Percentiles rank a stretch among this genome's conserved stretches.
phyloP scores from a whole-genome alignment of 192 early-diverging fungal species.

The Coemansia sp. region DNA sequence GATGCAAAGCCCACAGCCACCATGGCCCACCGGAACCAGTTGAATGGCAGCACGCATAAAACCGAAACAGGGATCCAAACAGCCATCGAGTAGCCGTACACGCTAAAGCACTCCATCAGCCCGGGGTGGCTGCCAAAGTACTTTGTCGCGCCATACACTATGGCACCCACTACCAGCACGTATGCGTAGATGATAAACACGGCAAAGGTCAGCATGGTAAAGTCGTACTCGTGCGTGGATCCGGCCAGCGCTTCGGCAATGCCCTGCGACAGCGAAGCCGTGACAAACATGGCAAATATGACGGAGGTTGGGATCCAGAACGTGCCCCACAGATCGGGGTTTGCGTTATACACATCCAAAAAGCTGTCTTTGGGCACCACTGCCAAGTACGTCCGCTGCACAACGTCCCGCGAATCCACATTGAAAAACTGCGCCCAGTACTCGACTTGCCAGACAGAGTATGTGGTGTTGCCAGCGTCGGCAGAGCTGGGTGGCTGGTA shows the following conservation, averaged over 20 bases:
- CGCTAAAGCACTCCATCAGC: conserved; percentile 81
- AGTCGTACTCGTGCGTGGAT: conserved; percentile 66
- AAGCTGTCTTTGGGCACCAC: conserved; percentile 76
- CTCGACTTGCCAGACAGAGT: conserved; percentile 82
- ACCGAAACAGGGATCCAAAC: conserved; percentile 89
- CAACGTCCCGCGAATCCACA: conserved; percentile 80
- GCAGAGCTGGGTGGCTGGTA: conserved; percentile 22
- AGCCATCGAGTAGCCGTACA: conserved; percentile 90
- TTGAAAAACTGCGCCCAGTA: conserved; percentile 92
- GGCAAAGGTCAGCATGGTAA: conserved; percentile 79
- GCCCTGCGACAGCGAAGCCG: conserved; percentile 83
- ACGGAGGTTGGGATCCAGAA: conserved; percentile 98
- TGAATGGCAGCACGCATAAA: conserved; percentile 77
- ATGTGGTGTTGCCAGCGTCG: conserved; percentile 16
- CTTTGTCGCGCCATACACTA: conserved; percentile 78
- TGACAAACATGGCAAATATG: conserved; percentile 94
- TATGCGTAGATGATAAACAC: conserved; percentile 82
- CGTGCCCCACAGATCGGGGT: conserved; percentile 96
- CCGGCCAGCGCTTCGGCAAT: conserved; percentile 68
- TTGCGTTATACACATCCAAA: conserved; percentile 70
- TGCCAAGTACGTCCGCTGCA: conserved; percentile 67
- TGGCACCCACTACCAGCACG: conserved; percentile 62
- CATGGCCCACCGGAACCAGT: conserved; percentile 80
- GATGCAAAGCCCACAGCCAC: conserved; percentile 71
- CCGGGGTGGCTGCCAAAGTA: conserved; percentile 81